Base-by-base conservation (phyloP, 148 eudicot genomes). In the Limonium bicolor region DNA sequence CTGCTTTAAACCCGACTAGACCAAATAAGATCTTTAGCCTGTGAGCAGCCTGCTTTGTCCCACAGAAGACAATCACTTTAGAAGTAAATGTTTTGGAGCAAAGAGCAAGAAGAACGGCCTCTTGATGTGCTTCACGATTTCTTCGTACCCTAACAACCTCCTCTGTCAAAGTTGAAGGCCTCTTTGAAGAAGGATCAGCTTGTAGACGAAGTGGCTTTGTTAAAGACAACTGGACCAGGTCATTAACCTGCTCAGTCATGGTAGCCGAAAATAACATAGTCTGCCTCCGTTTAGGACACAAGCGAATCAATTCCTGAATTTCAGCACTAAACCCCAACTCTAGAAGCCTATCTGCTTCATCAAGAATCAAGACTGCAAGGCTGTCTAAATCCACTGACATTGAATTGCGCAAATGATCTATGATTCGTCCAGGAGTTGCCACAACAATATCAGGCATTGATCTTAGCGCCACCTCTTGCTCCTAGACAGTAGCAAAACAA, bases 191-290 rank as follows among this genome's bases (percentile, higher is more conserved):
- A 10, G 97, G 93, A 43, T 88, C 95, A 60, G 97, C 97, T 28
- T 83, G 72, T n/a, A 88, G 69, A 20, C 95, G 92, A 46, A 88
- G 22, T 26, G 97, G 95, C 44, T 67, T 69, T 18, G 71, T 77
- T 41, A 88, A 49, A 8, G 92, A 80, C 14, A 79, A 78, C 50
- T 72, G 83, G 40, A 77, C 64, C 30, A 88, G 95, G 56, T 80
- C 95, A 48, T 65, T 66, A 45, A 88, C 69, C 67, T 80, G 67
- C 56, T 84, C 87, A 7, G 97, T 80, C 95, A 84, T 84, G 35
- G 97, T 88, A 50, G 97, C 97, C 18, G 95, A 84, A 64, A 88
- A 88, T 22, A 88, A 66, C 97, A 88, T 80, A n/a, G 92, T 88
- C 62, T 88, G 97, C 56, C 97, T 74, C 39, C 87, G 63, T 63